Base-by-base conservation (phyloP, 2,329 filamentous ascomycete species). In the Ceratocystis lukuohia region DNA sequence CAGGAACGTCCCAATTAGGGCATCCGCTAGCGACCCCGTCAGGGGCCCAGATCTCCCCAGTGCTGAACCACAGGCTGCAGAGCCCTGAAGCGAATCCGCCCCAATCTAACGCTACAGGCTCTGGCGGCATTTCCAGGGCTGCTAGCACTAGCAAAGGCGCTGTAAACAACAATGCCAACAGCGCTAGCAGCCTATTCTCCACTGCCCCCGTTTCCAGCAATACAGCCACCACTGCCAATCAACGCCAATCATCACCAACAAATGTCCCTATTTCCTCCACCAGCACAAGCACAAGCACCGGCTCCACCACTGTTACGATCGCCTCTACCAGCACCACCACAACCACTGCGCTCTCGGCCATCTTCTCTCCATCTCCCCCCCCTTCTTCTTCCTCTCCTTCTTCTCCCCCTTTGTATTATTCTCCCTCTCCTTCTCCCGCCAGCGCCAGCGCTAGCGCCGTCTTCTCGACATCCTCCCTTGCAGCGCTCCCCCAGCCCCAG, bases 221-320 rank as follows among this genome's bases (percentile, higher is more conserved):
- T 10, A 41, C 48, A 10, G n/a, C 46, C 46, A 48, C 48, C 41
- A n/a, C 20, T n/a, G 33, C 33, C 61, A 45, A 45, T 61, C 59
- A 45, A 17, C 17, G 59, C n/a, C 59, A 45, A 61, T 44, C 37
- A 28, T 45, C 62, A 44, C 46, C 30, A 65, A 33, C 17, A n/a
- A 12, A 10, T 25, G n/a, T 41, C 48, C 62, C 62, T 22, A 65
- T 65, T 65, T 28, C 46, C 48, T 20, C 28, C 25, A 59, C 37
- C 50, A 45, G 37, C 12, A 45, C 62, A 25, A 44, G 33, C 33
- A 37, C 33, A 37, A 41, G 37, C 37, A 41, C 37, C 37, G 10
- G 37, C 37, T 41, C 41, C 33, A 65, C 64, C 30, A 65, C 33
- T 56, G 56, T 7, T 6, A 56, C 62, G 7, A 65, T 15, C 56